Evolutionary conservation across 371 early-diverging fungal species (phyloP), one percentile per base, ranked within the genome.

Genomic region (Sporodiniella umbellata): DNA sequence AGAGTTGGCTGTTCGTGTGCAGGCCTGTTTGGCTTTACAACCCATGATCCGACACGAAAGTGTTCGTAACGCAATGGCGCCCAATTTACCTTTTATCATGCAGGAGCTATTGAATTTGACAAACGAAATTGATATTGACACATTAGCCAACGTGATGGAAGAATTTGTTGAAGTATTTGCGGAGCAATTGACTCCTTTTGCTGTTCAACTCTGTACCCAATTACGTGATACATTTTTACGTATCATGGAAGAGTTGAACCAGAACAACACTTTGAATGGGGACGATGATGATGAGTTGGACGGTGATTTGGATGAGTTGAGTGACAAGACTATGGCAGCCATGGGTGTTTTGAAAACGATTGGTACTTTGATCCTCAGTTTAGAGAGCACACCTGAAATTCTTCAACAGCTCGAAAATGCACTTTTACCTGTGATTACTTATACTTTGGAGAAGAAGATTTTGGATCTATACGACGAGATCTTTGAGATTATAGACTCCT

Each of bases 301-400:
- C 54, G 67, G 52, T 5, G 61, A 58, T 24, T 17, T 49, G 8
- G 81, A 87, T 40, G 90, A 86, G 42, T 64, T 77, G 26, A 80
- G 81, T 49, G 93, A 94, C 56, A 94, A 94, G 70, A 88, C 86
- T 2, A 82, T 88, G 83, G 88, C 94, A 0, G 93, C 95, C 10
- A 83, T 89, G 77, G 94, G 96, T 42, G 84, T 95, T 3, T 72
- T 96, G 17, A 92, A 92, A 63, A 94, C 95, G n/a, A 83, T 97
- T 33, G 80, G 82, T 39, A 89, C 92, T 1, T 62, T 97, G 46
- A 80, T 95, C 17, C 51, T 86, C 33, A 84, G 85, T 52, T 57
- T 88, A 37, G 87, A 88, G 53, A 75, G 73, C 49, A 75, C 88
- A 0, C 85, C 85, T 3, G 88, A 88, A 35, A 57, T 73, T 10